A percentile compares a stretch with the other conserved stretches of the same genome.
Conservation (phyloP, 2,329 filamentous ascomycete genomes). For the Emydomyces testavorans region DNA sequence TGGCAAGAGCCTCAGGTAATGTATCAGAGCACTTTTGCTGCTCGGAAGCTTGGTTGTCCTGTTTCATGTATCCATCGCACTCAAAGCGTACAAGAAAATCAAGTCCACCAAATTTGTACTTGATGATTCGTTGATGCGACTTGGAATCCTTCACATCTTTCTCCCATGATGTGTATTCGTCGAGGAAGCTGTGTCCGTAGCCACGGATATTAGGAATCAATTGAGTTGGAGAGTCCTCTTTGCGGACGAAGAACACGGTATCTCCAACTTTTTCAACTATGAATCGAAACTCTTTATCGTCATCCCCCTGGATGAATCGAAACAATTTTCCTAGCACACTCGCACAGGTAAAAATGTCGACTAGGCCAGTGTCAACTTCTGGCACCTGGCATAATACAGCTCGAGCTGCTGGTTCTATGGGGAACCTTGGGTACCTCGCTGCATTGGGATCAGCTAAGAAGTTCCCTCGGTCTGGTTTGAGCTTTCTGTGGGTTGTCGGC, state of each 20-base stretch:
- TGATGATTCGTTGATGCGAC: constrained; percentile 51
- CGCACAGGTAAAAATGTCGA: constrained; percentile 50
- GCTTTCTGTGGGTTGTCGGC: constrained; percentile 21
- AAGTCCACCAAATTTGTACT: constrained; percentile 46
- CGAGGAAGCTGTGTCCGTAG: constrained; percentile 55
- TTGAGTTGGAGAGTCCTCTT: constrained; percentile 50
- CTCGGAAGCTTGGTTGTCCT: not conserved
- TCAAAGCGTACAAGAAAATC: constrained; percentile 45
- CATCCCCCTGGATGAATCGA: no score
- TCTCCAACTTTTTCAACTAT: constrained; percentile 42
- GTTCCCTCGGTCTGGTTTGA: constrained; percentile 19
- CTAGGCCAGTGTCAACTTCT: constrained; percentile 22
- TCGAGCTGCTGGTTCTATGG: constrained; percentile 36
- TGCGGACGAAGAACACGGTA: constrained; percentile 52
- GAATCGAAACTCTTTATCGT: constrained; percentile 36
- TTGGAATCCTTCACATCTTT: constrained; percentile 41
- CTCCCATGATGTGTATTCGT: constrained; percentile 55
- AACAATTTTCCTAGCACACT: constrained; percentile 52
- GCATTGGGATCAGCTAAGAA: constrained; percentile 34
- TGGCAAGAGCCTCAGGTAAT: not conserved
- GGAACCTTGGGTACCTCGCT: constrained; percentile 28
- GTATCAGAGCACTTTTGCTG: not conserved
- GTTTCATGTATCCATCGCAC: constrained; percentile 46
- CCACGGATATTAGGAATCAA: constrained; percentile 45
- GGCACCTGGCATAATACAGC: constrained; percentile 33